phyloP scores from a whole-genome alignment of 805 yeast species.

The Kuraishia hungarica region DNA sequence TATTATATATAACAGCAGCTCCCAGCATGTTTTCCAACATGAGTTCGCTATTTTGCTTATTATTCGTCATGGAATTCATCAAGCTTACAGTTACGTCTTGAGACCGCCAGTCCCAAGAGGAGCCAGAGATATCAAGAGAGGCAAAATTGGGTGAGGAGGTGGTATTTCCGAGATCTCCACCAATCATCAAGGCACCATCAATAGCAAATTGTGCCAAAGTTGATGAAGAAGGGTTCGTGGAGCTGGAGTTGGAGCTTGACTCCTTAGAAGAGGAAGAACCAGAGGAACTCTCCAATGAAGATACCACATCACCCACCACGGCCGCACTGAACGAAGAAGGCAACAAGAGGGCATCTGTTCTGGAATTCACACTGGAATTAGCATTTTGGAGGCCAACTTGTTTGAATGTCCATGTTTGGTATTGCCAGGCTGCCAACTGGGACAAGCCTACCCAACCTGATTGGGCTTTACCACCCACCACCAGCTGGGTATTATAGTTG shows the following conservation, averaged over 20 bases:
- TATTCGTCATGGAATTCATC: constrained; percentile 15
- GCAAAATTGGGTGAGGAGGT: constrained; percentile 35
- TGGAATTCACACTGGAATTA: constrained; percentile 36
- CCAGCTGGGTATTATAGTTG: constrained; percentile 34
- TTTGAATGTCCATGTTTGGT: constrained; percentile 58
- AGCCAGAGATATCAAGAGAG: constrained; percentile 23
- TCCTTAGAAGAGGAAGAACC: background rate
- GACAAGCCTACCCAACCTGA: constrained; percentile 66
- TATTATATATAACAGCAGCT: constrained; percentile 43
- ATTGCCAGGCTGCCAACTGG: constrained; percentile 70
- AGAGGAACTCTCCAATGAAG: background rate
- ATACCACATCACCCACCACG: background rate
- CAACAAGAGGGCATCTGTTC: constrained; percentile 42
- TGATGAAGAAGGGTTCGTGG: constrained; percentile 11
- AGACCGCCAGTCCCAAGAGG: constrained; percentile 38
- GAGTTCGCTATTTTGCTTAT: constrained; percentile 13
- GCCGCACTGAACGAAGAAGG: constrained; percentile 33
- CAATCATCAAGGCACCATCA: constrained; percentile 42
- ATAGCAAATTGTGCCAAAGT: constrained; percentile 26
- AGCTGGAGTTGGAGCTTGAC: too few species aligned
- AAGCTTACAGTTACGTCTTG: constrained; percentile 16
- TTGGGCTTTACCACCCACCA: constrained; percentile 59
- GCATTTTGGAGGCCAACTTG: constrained; percentile 21
- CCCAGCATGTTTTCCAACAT: constrained; percentile 27
- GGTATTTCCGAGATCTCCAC: constrained; percentile 42